phyloP scores from a whole-genome alignment of 176 grass and related monocot genomes.

The Carex kokanica region DNA sequence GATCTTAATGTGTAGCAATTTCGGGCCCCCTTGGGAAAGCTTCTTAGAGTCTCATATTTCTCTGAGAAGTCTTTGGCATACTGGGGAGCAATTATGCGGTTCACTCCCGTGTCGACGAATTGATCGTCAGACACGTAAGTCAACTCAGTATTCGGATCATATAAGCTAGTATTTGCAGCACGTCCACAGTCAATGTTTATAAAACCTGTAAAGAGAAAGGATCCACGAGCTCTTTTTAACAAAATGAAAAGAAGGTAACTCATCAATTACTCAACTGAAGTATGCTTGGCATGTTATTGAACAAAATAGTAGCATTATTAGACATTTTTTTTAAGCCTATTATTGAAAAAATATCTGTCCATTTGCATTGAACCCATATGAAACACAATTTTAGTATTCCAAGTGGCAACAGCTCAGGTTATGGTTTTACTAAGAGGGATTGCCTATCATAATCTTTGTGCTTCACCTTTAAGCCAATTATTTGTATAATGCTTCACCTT shows the following conservation, averaged over 20 bases:
- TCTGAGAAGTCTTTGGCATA: neutral
- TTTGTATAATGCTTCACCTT: too few species aligned
- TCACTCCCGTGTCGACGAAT: slow-evolving; percentile 30
- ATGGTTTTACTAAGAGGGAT: neutral
- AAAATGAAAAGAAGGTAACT: too few species aligned
- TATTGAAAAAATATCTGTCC: too few species aligned
- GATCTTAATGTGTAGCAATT: slow-evolving; percentile 56
- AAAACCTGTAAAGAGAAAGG: slow-evolving; percentile 23
- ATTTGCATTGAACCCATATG: neutral
- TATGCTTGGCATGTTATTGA: neutral
- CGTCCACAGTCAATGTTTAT: slow-evolving; percentile 36
- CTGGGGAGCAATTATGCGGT: neutral
- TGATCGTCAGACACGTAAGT: slow-evolving; percentile 15
- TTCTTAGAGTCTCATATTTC: neutral
- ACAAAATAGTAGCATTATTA: neutral
- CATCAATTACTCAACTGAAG: neutral
- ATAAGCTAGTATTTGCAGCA: neutral
- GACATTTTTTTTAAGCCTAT: neutral
- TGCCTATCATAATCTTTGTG: too few species aligned
- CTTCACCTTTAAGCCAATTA: too few species aligned
- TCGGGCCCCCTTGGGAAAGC: slow-evolving; percentile 34
- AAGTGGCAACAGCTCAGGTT: neutral
- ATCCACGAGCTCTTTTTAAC: too few species aligned
- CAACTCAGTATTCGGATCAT: neutral
- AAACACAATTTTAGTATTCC: neutral